Base-by-base conservation (phyloP, 768 basidiomycete species). In the Pisolithus marmoratus region DNA sequence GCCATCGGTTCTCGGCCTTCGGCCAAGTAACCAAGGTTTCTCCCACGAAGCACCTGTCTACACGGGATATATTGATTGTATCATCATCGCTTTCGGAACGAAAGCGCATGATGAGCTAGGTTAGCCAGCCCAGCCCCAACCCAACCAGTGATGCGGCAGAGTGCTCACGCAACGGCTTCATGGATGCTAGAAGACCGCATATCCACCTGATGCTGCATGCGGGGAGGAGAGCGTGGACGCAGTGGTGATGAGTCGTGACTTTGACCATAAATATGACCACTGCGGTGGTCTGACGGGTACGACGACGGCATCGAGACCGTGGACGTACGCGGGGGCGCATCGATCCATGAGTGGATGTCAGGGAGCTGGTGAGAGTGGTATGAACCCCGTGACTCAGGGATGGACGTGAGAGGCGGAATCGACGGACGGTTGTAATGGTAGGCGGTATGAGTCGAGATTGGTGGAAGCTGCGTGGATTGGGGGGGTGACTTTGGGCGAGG, bases 381-480 rank as follows among this genome's bases (percentile, higher is more conserved):
- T 38, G 63, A 49, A 47, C 63, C 63, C 46, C 69, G 63, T 24
- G 62, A 62, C 53, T 73, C 73, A 46, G 66, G 60, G 46, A 70
- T 70, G 26, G 69, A 64, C 7, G 67, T 54, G 11, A 76, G 63
- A 15, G 79, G 78, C 43, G 80, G 75, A 60, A 78, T 74, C 38
- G 74, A 75, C 54, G 77, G 77, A 69, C 79, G 79, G 48, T 69
- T 72, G 54, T 80, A 80, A 52, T 77, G 75, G 58, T 77, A 75
- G 23, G 75, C 9, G 74, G 71, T 45, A 77, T 71, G 70, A 34
- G 68, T 63, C 34, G 72, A 70, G 56, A 80, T 78, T 58, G 77
- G 77, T 38, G 72, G 76, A 9, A 74, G 65, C 55, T 74, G 74
- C 15, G 61, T 64, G 37, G 60, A 63, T 54, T 72, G 74, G 52